Evolutionary conservation across 1,284 basidiomycete species (phyloP), one percentile per base, ranked within the genome.

Genomic region (Rugosomyces carneus): DNA sequence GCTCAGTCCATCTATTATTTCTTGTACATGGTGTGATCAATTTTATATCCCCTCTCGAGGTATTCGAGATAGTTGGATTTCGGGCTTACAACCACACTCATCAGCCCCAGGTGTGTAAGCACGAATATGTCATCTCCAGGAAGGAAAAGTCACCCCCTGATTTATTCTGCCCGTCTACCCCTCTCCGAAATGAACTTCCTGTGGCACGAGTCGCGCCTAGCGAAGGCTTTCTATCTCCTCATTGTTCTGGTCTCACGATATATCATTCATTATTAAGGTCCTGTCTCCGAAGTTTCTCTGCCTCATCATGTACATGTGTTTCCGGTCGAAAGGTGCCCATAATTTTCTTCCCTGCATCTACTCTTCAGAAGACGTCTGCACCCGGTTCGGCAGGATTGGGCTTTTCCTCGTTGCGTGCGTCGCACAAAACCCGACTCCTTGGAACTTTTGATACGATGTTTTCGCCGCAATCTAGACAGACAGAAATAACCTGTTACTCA

Each of bases 1-100:
- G 40, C 46, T 38, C 41, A 48, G 39, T 37, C 44, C 46, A 43
- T 40, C 40, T 50, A 49, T 34, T 49, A 42, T 34, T 49, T 45
- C 31, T 15, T 50, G 49, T 50, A 47, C 42, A 50, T 38, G 37
- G 43, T 39, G 24, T 10, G 23, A n/a, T 15, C 41, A 20, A 42
- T 13, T 29, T 15, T 20, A 32, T 32, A 23, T 32, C 11, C 18
- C 34, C 23, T 23, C 16, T 29, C 31, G 15, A 34, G 27, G 27
- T 29, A 29, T 29, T 29, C 21, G 21, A 7, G 21, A 23, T 7
- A 23, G 21, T 23, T 23, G 21, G 21, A 23, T 23, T 29, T 29
- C 2, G 27, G 27, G 27, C 27, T 29, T 7, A 23, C 21, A 23
- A 23, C 21, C 21, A 23, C 21, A 23, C 21, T 23, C 7, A 7